Evolutionary conservation across 2,329 filamentous ascomycete genomes (phyloP).

Genomic region (Colletotrichum liaoningense): DNA sequence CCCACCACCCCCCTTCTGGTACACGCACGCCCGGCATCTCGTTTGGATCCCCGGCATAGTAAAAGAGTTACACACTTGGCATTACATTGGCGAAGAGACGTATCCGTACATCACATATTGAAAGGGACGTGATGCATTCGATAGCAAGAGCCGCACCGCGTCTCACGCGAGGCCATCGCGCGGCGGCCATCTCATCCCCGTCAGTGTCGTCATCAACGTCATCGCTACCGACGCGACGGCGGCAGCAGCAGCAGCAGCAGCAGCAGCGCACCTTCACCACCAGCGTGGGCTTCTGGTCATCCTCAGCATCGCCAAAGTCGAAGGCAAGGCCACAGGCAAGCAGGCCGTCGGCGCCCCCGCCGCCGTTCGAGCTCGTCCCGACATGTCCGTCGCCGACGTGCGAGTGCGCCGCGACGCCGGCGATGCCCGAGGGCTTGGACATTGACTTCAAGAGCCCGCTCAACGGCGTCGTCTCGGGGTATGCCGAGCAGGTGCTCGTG

Average conservation of each 20-base stretch:
- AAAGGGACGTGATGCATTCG: conserved; percentile 2
- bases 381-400: conserved; percentile 83
- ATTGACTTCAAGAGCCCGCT: conserved; percentile 80
- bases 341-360: conserved; percentile 15
- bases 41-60: neutral
- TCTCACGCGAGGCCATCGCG: neutral
- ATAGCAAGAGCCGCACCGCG: conserved; percentile 9
- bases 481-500: conserved; percentile 85
- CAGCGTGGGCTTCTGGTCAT: neutral
- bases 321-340: neutral
- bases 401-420: conserved; percentile 74
- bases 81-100: neutral
- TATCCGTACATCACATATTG: neutral
- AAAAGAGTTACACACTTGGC: neutral
- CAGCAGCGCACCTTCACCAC: neutral
- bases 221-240: neutral
- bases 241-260: neutral
- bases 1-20: neutral
- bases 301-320: neutral
- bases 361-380: conserved; percentile 56
- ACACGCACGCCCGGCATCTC: neutral
- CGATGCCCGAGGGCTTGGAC: conserved; percentile 73
- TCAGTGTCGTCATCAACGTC: neutral
- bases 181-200: neutral
- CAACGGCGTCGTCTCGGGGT: conserved; percentile 81